Percentiles rank a stretch among this genome's conserved stretches.
phyloP scores from a whole-genome alignment of 768 basidiomycete species.

The Mycena rosella region DNA sequence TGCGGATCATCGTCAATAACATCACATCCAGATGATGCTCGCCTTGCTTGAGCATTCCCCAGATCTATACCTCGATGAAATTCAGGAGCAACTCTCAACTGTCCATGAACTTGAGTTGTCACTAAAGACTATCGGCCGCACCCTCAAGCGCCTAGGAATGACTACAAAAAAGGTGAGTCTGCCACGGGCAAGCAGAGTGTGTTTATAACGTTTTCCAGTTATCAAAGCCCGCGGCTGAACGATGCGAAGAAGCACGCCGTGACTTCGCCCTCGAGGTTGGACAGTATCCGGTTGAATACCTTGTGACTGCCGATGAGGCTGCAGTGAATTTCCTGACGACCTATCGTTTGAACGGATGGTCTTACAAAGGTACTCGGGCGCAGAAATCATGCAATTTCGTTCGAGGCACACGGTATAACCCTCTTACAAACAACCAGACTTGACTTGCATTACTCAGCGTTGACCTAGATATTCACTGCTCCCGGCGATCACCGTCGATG shows the following conservation, averaged over 20 bases:
- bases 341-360: constrained; percentile 35
- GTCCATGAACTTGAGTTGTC: constrained; percentile 29
- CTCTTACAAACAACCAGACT: background rate
- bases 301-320: constrained; percentile 37
- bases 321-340: constrained; percentile 38
- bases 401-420: constrained; percentile 32
- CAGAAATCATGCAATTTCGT: constrained; percentile 33
- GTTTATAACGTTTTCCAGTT: constrained; percentile 13
- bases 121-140: constrained; percentile 30
- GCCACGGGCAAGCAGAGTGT: background rate
- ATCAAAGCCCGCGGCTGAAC: constrained; percentile 31
- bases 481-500: no score
- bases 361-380: constrained; percentile 25
- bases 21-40: constrained; percentile 30
- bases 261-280: constrained; percentile 33
- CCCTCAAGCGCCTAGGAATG: constrained; percentile 31
- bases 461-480: no score
- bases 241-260: constrained; percentile 25
- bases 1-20: background rate
- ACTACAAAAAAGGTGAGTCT: constrained; percentile 29
- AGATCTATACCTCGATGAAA: constrained; percentile 40
- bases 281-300: constrained; percentile 23
- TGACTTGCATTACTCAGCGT: no score
- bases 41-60: constrained; percentile 38
- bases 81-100: constrained; percentile 29